Evolutionary conservation across 2,329 filamentous ascomycete genomes (phyloP).

Genomic region (Talaromyces sp.): DNA sequence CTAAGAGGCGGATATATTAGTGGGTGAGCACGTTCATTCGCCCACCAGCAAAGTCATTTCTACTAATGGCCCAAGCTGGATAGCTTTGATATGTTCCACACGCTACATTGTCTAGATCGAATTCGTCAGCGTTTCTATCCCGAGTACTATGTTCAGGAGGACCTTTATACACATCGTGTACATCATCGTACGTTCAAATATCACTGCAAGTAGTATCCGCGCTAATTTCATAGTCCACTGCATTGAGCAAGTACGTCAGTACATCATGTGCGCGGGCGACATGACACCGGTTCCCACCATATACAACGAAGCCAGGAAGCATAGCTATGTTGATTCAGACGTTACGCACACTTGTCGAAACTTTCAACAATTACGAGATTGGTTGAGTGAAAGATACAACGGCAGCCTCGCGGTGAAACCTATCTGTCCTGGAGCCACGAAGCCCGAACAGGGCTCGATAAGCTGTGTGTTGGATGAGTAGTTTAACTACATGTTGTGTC

Average conservation of each 20-base stretch:
- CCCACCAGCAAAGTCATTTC: not conserved
- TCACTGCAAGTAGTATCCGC: too few species aligned
- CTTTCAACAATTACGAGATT: conserved; percentile 2
- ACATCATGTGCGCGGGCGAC: conserved; percentile 8
- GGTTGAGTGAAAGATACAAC: conserved; percentile 6
- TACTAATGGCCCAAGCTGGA: not conserved
- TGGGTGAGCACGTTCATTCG: not conserved
- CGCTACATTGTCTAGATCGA: conserved; percentile 5
- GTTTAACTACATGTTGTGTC: not conserved
- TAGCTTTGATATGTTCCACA: conserved; percentile 7
- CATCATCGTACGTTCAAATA: not conserved
- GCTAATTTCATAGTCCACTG: not conserved
- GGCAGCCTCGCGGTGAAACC: conserved; percentile 1
- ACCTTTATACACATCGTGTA: not conserved
- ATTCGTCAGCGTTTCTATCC: not conserved
- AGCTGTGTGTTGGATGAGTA: conserved; percentile 9
- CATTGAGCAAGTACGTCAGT: conserved; percentile 7
- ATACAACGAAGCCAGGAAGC: not conserved
- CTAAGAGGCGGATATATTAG: not conserved
- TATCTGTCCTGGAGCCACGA: conserved; percentile 5
- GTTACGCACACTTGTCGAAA: conserved; percentile 3
- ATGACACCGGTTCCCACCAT: not conserved
- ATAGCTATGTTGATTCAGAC: conserved; percentile 9
- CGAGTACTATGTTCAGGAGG: conserved; percentile 3
- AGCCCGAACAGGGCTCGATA: not conserved